Conservation (phyloP, 163 green algal species). For the Chlamydomonas reinhardtii region DNA sequence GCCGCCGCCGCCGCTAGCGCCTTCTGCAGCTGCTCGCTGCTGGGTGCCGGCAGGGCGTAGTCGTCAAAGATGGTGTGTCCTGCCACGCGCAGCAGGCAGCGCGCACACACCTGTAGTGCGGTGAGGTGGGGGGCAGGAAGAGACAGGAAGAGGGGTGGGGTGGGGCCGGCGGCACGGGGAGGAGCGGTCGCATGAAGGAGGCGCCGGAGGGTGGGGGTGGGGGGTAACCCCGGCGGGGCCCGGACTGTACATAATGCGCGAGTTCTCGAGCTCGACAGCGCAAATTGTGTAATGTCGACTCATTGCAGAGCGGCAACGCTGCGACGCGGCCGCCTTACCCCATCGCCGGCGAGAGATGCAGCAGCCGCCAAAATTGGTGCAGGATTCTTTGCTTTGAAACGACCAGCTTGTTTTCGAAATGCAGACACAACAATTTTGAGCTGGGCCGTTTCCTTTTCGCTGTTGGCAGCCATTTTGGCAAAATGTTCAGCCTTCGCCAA, state of each 20-base stretch:
- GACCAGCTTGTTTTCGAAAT: background rate
- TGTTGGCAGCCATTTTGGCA: slow-evolving; percentile 9
- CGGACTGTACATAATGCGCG: no score
- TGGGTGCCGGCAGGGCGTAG: slow-evolving; percentile 23
- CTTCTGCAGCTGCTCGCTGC: background rate
- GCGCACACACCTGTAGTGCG: slow-evolving; percentile 47
- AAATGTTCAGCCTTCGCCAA: background rate
- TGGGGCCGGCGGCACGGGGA: no score
- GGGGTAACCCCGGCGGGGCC: no score
- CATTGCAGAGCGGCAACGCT: no score
- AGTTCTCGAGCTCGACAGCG: background rate
- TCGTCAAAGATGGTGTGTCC: slow-evolving; percentile 46
- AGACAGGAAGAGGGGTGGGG: background rate
- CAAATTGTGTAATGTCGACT: background rate
- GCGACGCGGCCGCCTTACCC: background rate
- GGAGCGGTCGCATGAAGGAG: no score
- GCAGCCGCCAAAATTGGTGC: background rate
- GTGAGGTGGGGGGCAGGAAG: background rate
- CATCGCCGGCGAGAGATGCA: slow-evolving; percentile 1
- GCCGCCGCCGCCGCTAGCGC: background rate
- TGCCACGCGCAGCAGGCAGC: slow-evolving; percentile 54
- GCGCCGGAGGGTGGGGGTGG: no score
- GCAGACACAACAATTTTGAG: background rate
- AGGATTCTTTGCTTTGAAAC: slow-evolving; percentile 1
- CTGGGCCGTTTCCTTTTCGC: background rate